These are phyloP conservation scores for Pestalotiopsis sp. DNA, from an alignment of 2,329 filamentous ascomycete species.

Conservation along the genomic window DNA sequence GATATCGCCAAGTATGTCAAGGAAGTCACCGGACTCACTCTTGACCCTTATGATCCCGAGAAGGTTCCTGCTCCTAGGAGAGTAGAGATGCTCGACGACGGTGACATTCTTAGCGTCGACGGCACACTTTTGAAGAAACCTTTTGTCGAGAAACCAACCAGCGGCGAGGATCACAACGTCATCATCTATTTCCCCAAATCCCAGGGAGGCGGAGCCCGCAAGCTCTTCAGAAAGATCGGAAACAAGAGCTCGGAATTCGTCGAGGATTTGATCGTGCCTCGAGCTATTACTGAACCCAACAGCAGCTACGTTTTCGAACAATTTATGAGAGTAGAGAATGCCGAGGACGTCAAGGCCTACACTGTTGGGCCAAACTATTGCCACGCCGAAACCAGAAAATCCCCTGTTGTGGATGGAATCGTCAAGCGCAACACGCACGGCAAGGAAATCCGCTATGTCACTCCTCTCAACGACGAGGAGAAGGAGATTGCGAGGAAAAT, in stretches of 20 bases:
- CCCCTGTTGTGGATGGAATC: slow-evolving; percentile 92
- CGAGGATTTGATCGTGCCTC: slow-evolving; percentile 70
- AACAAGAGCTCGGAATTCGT: slow-evolving; percentile 99
- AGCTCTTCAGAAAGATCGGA: slow-evolving; percentile 94
- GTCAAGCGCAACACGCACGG: slow-evolving; percentile 96
- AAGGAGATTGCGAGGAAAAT: slow-evolving; percentile 86
- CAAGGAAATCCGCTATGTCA: slow-evolving; percentile 95
- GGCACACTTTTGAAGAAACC: slow-evolving; percentile 81
- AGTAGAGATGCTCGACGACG: slow-evolving; percentile 86
- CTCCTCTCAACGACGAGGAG: slow-evolving; percentile 77
- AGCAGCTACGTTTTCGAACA: slow-evolving; percentile 96
- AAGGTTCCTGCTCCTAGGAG: slow-evolving; percentile 55
- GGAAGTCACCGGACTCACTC: slow-evolving; percentile 73
- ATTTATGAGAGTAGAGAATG: slow-evolving; percentile 94
- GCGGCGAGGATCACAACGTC: slow-evolving; percentile 97
- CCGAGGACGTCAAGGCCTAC: slow-evolving; percentile 98
- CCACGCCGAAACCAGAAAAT: slow-evolving; percentile 96
- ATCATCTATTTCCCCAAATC: slow-evolving; percentile 94
- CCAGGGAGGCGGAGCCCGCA: slow-evolving; percentile 83
- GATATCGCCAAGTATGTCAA: slow-evolving; percentile 81
- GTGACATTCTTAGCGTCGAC: slow-evolving; percentile 85
- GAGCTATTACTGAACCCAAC: slow-evolving; percentile 76
- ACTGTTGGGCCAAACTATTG: slow-evolving; percentile 92
- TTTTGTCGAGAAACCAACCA: slow-evolving; percentile 98
- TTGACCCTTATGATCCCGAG: slow-evolving; percentile 71